Conservation (phyloP, 2,329 filamentous ascomycete genomes). For the Epichloe gansuensis region DNA sequence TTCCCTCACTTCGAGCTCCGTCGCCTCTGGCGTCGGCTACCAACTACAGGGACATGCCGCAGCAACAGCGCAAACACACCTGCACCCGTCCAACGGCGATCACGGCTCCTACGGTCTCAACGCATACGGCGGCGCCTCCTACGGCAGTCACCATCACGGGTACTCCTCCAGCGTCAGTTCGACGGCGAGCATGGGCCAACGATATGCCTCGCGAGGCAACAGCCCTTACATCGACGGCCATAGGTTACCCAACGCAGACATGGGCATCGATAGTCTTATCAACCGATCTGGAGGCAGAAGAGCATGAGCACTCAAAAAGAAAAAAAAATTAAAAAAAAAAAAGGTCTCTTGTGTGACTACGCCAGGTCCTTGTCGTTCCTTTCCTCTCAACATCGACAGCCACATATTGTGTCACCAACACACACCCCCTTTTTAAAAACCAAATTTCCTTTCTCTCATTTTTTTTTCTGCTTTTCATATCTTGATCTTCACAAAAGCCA, state of each 20-base stretch:
- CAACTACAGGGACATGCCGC: conserved; percentile 1
- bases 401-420: too few relatives aligned
- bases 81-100: conserved; percentile 4
- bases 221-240: conserved; percentile 36
- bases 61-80: background rate
- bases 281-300: conserved; percentile 31
- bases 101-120: conserved; percentile 11
- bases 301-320: background rate
- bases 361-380: background rate
- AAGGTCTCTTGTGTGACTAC: background rate
- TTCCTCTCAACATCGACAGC: background rate
- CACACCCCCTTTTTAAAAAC: too few relatives aligned
- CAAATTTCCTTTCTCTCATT: too few relatives aligned
- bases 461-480: too few relatives aligned
- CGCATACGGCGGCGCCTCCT: conserved; percentile 11
- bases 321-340: background rate
- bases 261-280: conserved; percentile 48
- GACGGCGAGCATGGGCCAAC: conserved; percentile 24
- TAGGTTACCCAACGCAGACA: conserved; percentile 42
- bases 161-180: conserved; percentile 45
- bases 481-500: too few relatives aligned
- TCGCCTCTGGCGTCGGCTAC: conserved; percentile 11
- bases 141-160: conserved; percentile 26
- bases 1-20: conserved; percentile 25
- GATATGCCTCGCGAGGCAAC: conserved; percentile 18